Evolutionary conservation across 2,329 filamentous ascomycete genomes (phyloP).

Genomic region (Ceratocystis diversiconidia): DNA sequence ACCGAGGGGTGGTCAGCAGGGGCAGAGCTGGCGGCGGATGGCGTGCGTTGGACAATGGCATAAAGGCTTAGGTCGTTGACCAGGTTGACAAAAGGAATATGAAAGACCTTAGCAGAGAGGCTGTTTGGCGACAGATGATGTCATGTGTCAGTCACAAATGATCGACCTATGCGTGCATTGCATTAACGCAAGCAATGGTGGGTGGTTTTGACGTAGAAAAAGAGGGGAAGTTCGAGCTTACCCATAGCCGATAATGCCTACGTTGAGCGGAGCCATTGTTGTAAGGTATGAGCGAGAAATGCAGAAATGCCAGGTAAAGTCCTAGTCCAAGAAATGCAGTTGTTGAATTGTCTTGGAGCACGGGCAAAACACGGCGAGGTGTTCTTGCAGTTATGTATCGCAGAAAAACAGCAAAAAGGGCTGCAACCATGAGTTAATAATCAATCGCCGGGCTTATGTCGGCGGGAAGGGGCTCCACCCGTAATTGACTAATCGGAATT

Average conservation of each 20-base stretch:
- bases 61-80: slow-evolving; percentile 39
- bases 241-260: slow-evolving; percentile 40
- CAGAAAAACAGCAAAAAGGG: too few relatives aligned
- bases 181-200: neutral
- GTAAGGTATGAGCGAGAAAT: neutral
- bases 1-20: slow-evolving; percentile 50
- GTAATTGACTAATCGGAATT: neutral
- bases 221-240: slow-evolving; percentile 23
- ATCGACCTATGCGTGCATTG: neutral
- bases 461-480: neutral
- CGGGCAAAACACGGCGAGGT: too few relatives aligned
- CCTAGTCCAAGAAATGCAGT: neutral
- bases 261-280: slow-evolving; percentile 28
- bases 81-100: slow-evolving; percentile 57
- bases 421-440: neutral
- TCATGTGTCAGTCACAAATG: neutral
- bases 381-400: too few relatives aligned
- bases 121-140: slow-evolving; percentile 23
- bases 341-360: neutral
- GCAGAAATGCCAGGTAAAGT: neutral
- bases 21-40: slow-evolving; percentile 49
- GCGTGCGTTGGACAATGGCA: slow-evolving; percentile 61
- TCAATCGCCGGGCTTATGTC: neutral
- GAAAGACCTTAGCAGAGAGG: slow-evolving; percentile 62
- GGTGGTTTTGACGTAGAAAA: neutral